phyloP scores from a whole-genome alignment of 148 eudicot genomes.

The Vaccinium vitisidaea region DNA sequence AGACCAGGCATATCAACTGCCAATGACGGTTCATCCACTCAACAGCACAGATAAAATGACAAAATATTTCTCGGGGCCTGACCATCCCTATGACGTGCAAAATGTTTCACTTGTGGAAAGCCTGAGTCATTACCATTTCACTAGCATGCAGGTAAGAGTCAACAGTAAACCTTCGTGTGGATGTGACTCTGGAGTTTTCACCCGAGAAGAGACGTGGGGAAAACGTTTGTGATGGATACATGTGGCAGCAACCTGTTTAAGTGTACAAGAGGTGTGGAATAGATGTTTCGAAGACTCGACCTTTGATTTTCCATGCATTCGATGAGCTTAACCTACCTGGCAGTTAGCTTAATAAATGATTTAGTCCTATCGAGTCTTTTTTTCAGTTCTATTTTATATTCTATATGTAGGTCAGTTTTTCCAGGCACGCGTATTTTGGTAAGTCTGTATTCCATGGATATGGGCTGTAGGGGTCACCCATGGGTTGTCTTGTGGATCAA shows the following conservation, averaged over 20 bases:
- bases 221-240: neutral
- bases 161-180: too few relatives aligned
- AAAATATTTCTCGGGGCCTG: neutral
- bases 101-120: neutral
- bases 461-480: neutral
- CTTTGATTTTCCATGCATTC: neutral
- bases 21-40: constrained; percentile 4
- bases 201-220: neutral
- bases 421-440: neutral
- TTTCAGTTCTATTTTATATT: neutral
- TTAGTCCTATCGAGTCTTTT: neutral
- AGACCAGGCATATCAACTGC: neutral
- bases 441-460: neutral
- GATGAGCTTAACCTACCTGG: neutral
- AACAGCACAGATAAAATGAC: neutral
- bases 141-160: neutral
- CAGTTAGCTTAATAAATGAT: neutral
- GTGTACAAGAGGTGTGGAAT: neutral
- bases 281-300: neutral
- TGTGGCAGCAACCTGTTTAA: neutral
- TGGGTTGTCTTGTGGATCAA: neutral
- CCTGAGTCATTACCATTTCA: neutral
- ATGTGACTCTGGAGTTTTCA: neutral
- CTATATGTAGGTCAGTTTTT: neutral
- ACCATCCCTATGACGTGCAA: neutral